Evolutionary conservation across 192 early-diverging fungal genomes (phyloP).

Genomic region (Dissophora ornata): DNA sequence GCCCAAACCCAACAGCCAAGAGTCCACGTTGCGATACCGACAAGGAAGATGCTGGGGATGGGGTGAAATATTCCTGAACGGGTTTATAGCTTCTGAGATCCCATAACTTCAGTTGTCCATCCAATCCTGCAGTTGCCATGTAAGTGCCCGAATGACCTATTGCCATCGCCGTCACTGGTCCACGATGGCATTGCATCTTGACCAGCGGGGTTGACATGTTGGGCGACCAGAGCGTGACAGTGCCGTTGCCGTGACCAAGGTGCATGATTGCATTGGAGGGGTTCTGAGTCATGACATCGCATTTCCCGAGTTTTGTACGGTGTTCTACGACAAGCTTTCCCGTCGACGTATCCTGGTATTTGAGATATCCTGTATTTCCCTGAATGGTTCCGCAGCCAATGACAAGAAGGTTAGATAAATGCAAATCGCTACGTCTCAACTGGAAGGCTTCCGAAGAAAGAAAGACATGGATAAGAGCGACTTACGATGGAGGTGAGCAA

Average conservation of each 20-base stretch:
- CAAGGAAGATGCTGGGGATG: conserved; percentile 80
- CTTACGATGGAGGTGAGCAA: conserved; percentile 81
- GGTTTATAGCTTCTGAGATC: conserved; percentile 88
- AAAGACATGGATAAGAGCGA: not conserved
- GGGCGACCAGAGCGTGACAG: conserved; percentile 93
- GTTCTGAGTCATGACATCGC: conserved; percentile 89
- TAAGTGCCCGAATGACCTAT: conserved; percentile 81
- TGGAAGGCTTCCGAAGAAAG: no score
- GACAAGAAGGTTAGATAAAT: no score
- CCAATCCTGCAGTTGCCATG: conserved; percentile 93
- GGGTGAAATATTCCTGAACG: conserved; percentile 84
- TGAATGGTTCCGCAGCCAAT: no score
- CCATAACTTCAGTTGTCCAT: conserved; percentile 92
- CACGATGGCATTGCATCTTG: conserved; percentile 93
- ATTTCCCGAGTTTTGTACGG: conserved; percentile 79
- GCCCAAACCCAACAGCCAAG: conserved; percentile 84
- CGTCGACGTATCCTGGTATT: conserved; percentile 96
- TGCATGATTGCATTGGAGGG: conserved; percentile 92
- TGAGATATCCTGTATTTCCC: conserved; percentile 84
- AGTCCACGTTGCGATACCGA: conserved; percentile 88
- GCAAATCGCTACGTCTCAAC: no score
- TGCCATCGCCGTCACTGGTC: conserved; percentile 86
- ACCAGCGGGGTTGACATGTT: conserved; percentile 85
- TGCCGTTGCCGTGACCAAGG: conserved; percentile 90
- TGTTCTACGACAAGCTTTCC: conserved; percentile 85